A percentile compares a stretch with the other conserved stretches of the same genome.
Conservation (phyloP, 805 yeast species). For the Saccharomyces mikatae region DNA sequence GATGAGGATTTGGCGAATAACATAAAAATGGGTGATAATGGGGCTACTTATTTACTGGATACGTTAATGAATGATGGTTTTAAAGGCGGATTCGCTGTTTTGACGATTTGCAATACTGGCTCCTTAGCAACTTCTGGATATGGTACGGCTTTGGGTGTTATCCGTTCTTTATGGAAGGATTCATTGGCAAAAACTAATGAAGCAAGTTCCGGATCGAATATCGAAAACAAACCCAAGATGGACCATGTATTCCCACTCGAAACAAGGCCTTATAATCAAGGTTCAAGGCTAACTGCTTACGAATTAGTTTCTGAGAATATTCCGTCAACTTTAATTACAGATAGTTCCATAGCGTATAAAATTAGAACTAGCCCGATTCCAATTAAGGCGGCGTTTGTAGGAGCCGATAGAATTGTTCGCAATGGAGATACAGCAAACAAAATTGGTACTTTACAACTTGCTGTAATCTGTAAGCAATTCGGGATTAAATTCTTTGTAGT, state of each 20-base stretch:
- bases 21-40: constrained; percentile 68
- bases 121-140: constrained; percentile 95
- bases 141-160: constrained; percentile 92
- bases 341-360: constrained; percentile 81
- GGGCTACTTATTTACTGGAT: constrained; percentile 56
- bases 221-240: constrained; percentile 31
- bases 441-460: constrained; percentile 88
- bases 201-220: constrained; percentile 10
- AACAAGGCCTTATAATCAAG: constrained; percentile 95
- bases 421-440: constrained; percentile 97
- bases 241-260: constrained; percentile 80
- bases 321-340: constrained; percentile 84
- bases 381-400: constrained; percentile 82
- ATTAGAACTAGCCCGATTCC: constrained; percentile 46
- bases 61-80: constrained; percentile 40
- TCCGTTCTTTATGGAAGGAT: constrained; percentile 57
- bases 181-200: constrained; percentile 24
- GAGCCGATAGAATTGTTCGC: constrained; percentile 87
- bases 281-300: constrained; percentile 85
- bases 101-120: constrained; percentile 95
- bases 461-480: constrained; percentile 57
- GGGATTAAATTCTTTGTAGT: constrained; percentile 84
- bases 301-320: constrained; percentile 79
- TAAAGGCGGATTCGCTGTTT: constrained; percentile 62
- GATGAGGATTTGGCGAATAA: constrained; percentile 77